Conservation (phyloP, 805 yeast species). For the Myxozyma geophila region DNA sequence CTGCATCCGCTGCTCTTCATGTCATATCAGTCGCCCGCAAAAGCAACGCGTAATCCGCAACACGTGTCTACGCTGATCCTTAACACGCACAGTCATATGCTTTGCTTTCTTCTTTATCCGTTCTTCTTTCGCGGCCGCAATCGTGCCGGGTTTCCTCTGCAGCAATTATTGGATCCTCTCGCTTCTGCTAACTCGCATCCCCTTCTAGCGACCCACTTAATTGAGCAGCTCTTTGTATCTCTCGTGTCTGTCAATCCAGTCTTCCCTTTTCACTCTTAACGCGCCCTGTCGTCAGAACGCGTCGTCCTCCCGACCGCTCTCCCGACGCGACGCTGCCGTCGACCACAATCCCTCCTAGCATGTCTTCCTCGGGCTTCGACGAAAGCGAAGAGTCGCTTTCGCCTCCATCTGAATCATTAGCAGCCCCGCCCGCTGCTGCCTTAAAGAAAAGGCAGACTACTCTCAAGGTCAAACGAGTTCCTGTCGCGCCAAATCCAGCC, state of each 20-base stretch:
- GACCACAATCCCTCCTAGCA: not conserved
- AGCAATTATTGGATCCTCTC: not conserved
- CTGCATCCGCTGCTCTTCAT: too few species aligned
- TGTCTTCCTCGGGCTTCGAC: constrained; percentile 19
- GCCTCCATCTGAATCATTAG: constrained; percentile 24
- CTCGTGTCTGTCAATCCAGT: not conserved
- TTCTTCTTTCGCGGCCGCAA: not conserved
- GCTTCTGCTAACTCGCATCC: not conserved
- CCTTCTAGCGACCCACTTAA: not conserved
- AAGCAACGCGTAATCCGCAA: constrained; percentile 1
- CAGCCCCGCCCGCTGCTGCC: not conserved
- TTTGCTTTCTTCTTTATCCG: not conserved
- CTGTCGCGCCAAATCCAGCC: not conserved
- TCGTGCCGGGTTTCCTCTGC: not conserved
- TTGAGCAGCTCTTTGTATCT: not conserved
- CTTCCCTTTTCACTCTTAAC: not conserved
- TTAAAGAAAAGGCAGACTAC: constrained; percentile 9
- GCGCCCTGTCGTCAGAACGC: constrained; percentile 2
- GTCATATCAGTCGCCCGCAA: not conserved
- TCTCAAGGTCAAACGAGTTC: constrained; percentile 1
- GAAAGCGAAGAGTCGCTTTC: constrained; percentile 27
- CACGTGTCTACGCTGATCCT: not conserved
- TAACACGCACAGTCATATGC: constrained; percentile 1
- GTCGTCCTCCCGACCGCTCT: not conserved
- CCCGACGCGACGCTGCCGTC: not conserved